These are phyloP conservation scores for Otatea glauca DNA, from an alignment of 176 grass and related monocot species.

Conservation along the genomic window DNA sequence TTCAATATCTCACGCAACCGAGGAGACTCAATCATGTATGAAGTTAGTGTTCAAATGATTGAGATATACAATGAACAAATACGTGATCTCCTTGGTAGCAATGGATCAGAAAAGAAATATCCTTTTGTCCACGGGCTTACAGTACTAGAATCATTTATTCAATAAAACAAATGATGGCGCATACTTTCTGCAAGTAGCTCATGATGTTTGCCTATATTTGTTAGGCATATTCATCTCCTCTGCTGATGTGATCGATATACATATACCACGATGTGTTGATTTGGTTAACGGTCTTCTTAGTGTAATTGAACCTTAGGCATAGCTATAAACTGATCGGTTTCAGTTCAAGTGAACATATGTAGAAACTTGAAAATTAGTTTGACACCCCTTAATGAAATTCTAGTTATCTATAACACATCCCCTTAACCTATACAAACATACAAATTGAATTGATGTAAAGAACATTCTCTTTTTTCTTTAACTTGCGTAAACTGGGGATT, in stretches of 20 bases:
- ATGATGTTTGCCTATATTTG: slow-evolving; percentile 1
- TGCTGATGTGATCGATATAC: background rate
- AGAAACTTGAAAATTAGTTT: slow-evolving; percentile 30
- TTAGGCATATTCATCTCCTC: slow-evolving; percentile 23
- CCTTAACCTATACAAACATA: background rate
- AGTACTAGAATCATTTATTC: slow-evolving; percentile 1
- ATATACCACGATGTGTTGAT: background rate
- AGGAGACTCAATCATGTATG: slow-evolving; percentile 65
- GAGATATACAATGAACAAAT: slow-evolving; percentile 99
- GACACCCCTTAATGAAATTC: background rate
- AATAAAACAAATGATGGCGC: background rate
- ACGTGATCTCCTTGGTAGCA: slow-evolving; percentile 65
- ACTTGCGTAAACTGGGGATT: slow-evolving; percentile 70
- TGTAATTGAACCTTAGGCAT: background rate
- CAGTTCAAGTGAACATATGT: slow-evolving; percentile 24
- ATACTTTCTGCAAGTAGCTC: slow-evolving; percentile 21
- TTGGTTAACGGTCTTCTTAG: background rate
- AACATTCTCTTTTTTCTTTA: slow-evolving; percentile 53
- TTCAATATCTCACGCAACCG: slow-evolving; percentile 76
- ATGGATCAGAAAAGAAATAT: slow-evolving; percentile 86
- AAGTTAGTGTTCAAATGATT: slow-evolving; percentile 89
- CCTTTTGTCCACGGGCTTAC: slow-evolving; percentile 49
- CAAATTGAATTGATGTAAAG: slow-evolving; percentile 12
- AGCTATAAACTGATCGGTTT: slow-evolving; percentile 19
- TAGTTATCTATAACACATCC: slow-evolving; percentile 13